Evolutionary conservation across 768 basidiomycete species (phyloP).

Genomic region (Trametes cubensis): DNA sequence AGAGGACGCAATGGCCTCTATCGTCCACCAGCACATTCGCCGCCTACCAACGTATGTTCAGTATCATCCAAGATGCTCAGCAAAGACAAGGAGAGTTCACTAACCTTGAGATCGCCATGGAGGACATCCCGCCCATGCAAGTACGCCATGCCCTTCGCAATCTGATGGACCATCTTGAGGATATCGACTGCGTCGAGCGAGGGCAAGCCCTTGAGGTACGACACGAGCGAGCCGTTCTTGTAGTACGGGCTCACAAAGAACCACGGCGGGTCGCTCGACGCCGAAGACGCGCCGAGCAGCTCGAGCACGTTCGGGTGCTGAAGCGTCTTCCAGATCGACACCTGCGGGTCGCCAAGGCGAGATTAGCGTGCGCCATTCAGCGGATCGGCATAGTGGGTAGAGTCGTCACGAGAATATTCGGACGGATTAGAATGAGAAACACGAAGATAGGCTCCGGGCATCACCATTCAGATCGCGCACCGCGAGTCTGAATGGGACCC

Average conservation of each 20-base stretch:
- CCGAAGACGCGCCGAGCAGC: slow-evolving; percentile 77
- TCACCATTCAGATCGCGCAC: too few species aligned
- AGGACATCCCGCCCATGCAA: slow-evolving; percentile 67
- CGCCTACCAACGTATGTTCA: slow-evolving; percentile 42
- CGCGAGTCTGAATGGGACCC: too few species aligned
- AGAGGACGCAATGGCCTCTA: slow-evolving; percentile 65
- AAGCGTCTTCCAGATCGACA: slow-evolving; percentile 65
- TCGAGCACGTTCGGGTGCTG: slow-evolving; percentile 70
- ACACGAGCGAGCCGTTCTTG: slow-evolving; percentile 63
- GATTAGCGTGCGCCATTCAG: background rate
- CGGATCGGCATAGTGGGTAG: too few species aligned
- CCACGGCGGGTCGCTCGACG: slow-evolving; percentile 54
- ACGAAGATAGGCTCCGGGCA: too few species aligned
- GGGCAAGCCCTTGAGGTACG: slow-evolving; percentile 49
- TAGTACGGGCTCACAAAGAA: slow-evolving; percentile 68
- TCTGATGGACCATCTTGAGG: slow-evolving; percentile 68
- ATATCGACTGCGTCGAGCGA: slow-evolving; percentile 45
- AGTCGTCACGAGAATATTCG: too few species aligned
- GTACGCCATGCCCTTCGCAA: slow-evolving; percentile 82
- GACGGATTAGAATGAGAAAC: too few species aligned
- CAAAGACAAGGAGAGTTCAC: slow-evolving; percentile 20
- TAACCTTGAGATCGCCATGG: slow-evolving; percentile 82
- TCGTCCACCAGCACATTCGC: slow-evolving; percentile 80
- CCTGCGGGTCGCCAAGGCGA: slow-evolving; percentile 8
- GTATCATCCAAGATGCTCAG: background rate